Conservation (phyloP, 345 rosid genomes). For the Psidium guajava region DNA sequence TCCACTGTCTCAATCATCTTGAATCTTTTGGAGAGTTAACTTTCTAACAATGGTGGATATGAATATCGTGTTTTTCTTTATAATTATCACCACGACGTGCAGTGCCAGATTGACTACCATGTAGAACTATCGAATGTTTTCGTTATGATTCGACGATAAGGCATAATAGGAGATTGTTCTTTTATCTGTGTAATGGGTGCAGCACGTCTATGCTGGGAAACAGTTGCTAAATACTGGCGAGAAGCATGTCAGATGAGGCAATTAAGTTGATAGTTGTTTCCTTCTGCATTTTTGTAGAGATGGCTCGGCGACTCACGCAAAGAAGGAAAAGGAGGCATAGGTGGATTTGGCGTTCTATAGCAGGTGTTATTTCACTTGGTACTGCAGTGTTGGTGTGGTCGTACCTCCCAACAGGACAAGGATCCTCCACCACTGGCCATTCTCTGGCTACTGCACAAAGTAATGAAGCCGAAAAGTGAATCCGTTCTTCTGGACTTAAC, state of each 20-base stretch:
- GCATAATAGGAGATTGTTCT: neutral
- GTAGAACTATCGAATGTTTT: neutral
- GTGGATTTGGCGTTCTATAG: constrained; percentile 74
- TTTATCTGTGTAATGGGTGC: neutral
- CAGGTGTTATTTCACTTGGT: constrained; percentile 47
- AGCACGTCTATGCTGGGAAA: neutral
- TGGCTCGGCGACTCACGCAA: constrained; percentile 35
- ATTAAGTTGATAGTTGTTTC: neutral
- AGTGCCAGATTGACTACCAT: neutral
- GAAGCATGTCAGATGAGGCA: neutral
- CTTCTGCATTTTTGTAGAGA: constrained; percentile 17
- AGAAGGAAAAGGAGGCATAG: constrained; percentile 36
- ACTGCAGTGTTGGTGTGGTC: constrained; percentile 68
- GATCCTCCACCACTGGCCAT: constrained; percentile 16
- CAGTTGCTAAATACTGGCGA: neutral
- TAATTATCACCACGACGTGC: neutral
- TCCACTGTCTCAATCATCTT: neutral
- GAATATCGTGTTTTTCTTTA: neutral
- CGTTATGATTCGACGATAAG: neutral
- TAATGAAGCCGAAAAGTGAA: constrained; percentile 9
- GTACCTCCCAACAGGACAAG: constrained; percentile 32
- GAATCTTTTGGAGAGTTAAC: neutral
- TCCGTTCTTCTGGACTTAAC: neutral
- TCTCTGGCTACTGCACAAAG: constrained; percentile 17
- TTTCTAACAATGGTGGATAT: neutral